phyloP scores from a whole-genome alignment of 2,329 filamentous ascomycete genomes.

The Aspergillus persii region DNA sequence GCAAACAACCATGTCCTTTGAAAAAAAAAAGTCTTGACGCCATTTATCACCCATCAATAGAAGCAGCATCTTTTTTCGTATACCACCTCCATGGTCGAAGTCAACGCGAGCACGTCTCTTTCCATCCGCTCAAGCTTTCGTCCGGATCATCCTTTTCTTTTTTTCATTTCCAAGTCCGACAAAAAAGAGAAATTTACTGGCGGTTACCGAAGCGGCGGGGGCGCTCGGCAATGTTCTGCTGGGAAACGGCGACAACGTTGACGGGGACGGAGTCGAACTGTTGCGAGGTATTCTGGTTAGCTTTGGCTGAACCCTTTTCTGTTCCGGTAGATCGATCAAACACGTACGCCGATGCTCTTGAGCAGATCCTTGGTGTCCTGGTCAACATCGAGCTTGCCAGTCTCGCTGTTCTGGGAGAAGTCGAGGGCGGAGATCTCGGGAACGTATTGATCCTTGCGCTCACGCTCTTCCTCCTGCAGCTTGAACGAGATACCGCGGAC shows the following conservation, averaged over 20 bases:
- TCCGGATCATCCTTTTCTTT: neutral
- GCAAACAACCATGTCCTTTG: neutral
- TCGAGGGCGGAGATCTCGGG: constrained; percentile 98
- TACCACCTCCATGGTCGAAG: neutral
- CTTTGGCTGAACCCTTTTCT: constrained; percentile 1
- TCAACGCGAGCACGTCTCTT: neutral
- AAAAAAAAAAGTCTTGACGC: neutral
- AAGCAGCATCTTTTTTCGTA: neutral
- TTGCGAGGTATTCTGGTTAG: constrained; percentile 27
- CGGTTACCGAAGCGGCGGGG: constrained; percentile 54
- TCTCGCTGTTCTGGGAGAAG: constrained; percentile 84
- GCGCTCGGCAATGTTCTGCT: constrained; percentile 83
- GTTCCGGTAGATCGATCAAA: neutral
- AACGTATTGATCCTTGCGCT: constrained; percentile 99
- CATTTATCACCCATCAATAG: neutral
- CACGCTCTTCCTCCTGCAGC: constrained; percentile 99
- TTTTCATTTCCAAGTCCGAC: neutral
- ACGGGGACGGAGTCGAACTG: constrained; percentile 97
- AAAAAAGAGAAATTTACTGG: neutral
- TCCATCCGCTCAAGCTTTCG: neutral
- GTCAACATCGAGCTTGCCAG: constrained; percentile 91
- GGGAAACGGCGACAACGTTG: constrained; percentile 87
- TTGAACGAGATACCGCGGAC: constrained; percentile 99
- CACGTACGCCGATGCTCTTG: constrained; percentile 96
- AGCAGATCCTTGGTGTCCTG: constrained; percentile 97